Evolutionary conservation across 371 early-diverging fungal species (phyloP).

Genomic region (Funneliformis caledonium): DNA sequence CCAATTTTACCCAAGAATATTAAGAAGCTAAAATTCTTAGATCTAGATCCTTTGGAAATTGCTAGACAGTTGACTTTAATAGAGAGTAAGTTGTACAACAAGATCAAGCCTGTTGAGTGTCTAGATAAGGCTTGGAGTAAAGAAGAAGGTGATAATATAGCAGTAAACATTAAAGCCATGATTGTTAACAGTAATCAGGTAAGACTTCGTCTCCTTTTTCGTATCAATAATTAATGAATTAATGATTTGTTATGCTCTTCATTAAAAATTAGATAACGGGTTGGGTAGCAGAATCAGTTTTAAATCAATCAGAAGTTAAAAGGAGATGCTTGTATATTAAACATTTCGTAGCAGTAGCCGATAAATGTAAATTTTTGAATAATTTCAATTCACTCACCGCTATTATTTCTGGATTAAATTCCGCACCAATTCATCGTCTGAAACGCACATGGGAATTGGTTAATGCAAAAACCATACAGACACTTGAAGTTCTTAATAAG

Average conservation of each 20-base stretch:
- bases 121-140: constrained; percentile 89
- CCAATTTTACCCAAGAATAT: constrained; percentile 74
- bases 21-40: constrained; percentile 70
- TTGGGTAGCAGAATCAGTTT: constrained; percentile 87
- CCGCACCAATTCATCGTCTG: constrained; percentile 87
- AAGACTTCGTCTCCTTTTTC: not conserved
- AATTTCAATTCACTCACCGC: constrained; percentile 94
- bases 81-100: constrained; percentile 78
- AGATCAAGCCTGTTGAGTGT: constrained; percentile 85
- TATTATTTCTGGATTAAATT: constrained; percentile 87
- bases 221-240: constrained; percentile 4
- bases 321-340: constrained; percentile 75
- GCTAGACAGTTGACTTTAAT: constrained; percentile 93
- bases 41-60: constrained; percentile 90
- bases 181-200: constrained; percentile 69
- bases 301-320: constrained; percentile 79
- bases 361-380: constrained; percentile 76
- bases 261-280: constrained; percentile 65
- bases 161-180: constrained; percentile 74
- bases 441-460: constrained; percentile 84
- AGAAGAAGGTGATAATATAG: constrained; percentile 49
- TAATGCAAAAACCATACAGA: constrained; percentile 52
- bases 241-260: not conserved
- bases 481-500: constrained; percentile 59
- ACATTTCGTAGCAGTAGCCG: constrained; percentile 85